A percentile compares a stretch with the other conserved stretches of the same genome.
Evolutionary conservation across 2,329 filamentous ascomycete species (phyloP).

Genomic region (Balansia obtecta): DNA sequence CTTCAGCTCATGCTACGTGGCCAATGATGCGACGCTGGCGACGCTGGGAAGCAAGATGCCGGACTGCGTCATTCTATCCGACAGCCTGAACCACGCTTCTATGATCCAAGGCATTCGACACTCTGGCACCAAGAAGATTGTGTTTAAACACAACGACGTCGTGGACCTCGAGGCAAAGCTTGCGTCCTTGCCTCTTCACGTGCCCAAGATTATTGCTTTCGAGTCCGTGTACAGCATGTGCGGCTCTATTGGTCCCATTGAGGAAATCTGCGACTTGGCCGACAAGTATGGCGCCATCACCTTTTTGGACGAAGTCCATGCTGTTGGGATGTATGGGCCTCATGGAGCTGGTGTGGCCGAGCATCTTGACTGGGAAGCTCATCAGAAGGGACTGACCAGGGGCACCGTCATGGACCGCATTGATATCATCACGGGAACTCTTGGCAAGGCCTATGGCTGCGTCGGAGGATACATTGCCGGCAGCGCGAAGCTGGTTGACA

Average conservation of each 20-base stretch:
- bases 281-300: conserved; percentile 97
- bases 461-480: conserved; percentile 97
- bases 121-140: conserved; percentile 91
- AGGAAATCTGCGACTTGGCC: conserved; percentile 87
- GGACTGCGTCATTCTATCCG: conserved; percentile 93
- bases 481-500: conserved; percentile 74
- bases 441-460: conserved; percentile 95
- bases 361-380: conserved; percentile 87
- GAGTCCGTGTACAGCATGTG: conserved; percentile 99
- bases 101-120: conserved; percentile 99
- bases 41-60: conserved; percentile 95
- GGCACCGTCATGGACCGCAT: conserved; percentile 92
- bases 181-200: conserved; percentile 68
- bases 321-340: conserved; percentile 97
- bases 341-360: conserved; percentile 92
- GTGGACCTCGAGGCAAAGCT: conserved; percentile 85
- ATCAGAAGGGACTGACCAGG: conserved; percentile 57
- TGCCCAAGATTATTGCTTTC: conserved; percentile 96
- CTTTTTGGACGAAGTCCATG: conserved; percentile 96
- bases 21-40: conserved; percentile 91
- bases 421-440: conserved; percentile 94
- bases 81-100: conserved; percentile 93
- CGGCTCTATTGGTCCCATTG: conserved; percentile 90
- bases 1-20: conserved; percentile 96
- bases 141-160: conserved; percentile 98